These are phyloP conservation scores for Picocystis salinarum DNA, from an alignment of 139 green algal genomes.

Conservation along the genomic window DNA sequence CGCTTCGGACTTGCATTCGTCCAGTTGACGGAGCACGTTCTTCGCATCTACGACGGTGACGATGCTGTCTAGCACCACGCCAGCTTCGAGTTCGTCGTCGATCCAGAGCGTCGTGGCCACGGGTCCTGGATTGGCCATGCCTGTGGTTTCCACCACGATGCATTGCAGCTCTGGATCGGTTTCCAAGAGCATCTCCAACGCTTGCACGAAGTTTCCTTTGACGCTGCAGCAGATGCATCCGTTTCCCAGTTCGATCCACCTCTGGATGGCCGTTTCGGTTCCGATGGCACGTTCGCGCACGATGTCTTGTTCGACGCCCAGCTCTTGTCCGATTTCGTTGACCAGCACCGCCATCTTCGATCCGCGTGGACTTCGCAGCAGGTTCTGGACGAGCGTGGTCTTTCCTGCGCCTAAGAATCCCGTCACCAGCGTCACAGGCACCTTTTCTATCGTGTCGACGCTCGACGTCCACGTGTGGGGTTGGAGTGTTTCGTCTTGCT, in stretches of 20 bases:
- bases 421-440: conserved; percentile 22
- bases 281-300: no score
- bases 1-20: conserved; percentile 10
- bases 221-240: conserved; percentile 94
- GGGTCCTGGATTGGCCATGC: conserved; percentile 68
- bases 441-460: no score
- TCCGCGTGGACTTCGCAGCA: no score
- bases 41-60: conserved; percentile 65
- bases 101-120: conserved; percentile 67
- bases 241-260: conserved; percentile 91
- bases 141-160: conserved; percentile 71
- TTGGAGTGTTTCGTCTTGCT: no score
- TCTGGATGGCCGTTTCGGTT: conserved; percentile 25
- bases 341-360: conserved; percentile 25
- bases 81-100: conserved; percentile 55
- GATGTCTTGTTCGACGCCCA: no score
- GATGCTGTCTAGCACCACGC: conserved; percentile 53
- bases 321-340: conserved; percentile 34
- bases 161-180: not conserved
- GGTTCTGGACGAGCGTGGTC: conserved; percentile 29
- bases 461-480: no score
- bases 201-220: conserved; percentile 75
- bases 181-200: conserved; percentile 10
- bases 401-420: conserved; percentile 32
- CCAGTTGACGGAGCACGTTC: conserved; percentile 46